Conservation (phyloP, 345 rosid genomes). For the Mallotus nudiflorus region DNA sequence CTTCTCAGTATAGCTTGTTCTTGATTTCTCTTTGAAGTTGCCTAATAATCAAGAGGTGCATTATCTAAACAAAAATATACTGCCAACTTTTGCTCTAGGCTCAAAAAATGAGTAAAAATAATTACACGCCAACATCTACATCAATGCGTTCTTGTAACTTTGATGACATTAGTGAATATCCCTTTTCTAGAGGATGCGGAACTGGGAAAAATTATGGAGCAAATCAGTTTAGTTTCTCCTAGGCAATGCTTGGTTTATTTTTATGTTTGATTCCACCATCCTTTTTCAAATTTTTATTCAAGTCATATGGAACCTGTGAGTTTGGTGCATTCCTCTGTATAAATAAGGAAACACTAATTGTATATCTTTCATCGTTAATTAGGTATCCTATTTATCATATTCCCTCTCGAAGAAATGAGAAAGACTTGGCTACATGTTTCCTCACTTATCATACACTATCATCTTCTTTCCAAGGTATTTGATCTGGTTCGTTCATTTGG, state of each 20-base stretch:
- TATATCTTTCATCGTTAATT: not conserved
- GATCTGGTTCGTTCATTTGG: not conserved
- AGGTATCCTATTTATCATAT: constrained; percentile 87
- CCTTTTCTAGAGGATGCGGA: too few relatives aligned
- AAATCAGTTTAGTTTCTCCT: not conserved
- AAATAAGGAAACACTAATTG: not conserved
- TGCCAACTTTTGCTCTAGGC: too few relatives aligned
- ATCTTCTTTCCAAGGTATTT: constrained; percentile 66
- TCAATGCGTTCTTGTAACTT: not conserved
- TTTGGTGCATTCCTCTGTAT: not conserved
- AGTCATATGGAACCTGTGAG: not conserved
- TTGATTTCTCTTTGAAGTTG: not conserved
- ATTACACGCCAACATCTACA: not conserved
- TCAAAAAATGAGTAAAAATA: too few relatives aligned
- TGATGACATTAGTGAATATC: not conserved
- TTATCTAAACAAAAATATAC: too few relatives aligned
- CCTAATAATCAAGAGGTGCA: not conserved
- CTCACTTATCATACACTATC: constrained; percentile 77
- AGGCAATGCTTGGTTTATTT: not conserved
- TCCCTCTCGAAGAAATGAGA: constrained; percentile 48
- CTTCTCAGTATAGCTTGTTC: not conserved
- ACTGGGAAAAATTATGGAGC: too few relatives aligned
- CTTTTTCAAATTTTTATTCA: not conserved
- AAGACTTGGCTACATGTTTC: constrained; percentile 74
- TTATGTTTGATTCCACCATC: not conserved